Evolutionary conservation across 208 protist genomes (phyloP), one percentile per base, ranked within the genome.

Genomic region (Naegleria gruberi): DNA sequence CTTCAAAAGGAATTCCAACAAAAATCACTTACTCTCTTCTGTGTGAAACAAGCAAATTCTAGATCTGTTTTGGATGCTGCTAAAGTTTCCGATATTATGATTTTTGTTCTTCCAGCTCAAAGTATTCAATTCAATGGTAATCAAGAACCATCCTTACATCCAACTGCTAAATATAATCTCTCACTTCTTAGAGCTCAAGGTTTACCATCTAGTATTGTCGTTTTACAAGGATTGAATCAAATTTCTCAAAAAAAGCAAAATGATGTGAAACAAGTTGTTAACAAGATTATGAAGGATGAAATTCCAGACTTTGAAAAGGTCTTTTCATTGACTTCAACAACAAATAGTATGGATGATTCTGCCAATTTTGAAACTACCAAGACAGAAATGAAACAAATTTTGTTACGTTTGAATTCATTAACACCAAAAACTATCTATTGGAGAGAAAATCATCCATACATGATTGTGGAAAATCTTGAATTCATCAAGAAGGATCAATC

Each of bases 21-120:
- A 43, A 88, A 88, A 57, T 8, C 15, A 85, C 23, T 88, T 26
- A 88, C 17, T 34, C n/a, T 88, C 46, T 65, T 88, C 5, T 23
- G 43, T 34, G 84, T 65, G 7, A 65, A 65, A 10, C 45, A 51
- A 88, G 65, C 8, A 26, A 41, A 47, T 4, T 7, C 30, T 5
- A 47, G 45, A 30, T 51, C 84, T 45, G 84, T 90, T 40, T 73
- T 90, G 15, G 83, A 86, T 51, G 57, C 40, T 7, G 55, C 57
- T 23, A 90, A 90, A 82, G 40, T 90, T 26, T 34, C 89, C 17
- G 89, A 90, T 83, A 30, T 90, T 45, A 30, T 90, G 26, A 41
- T 90, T 4, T 46, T 87, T 65, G 65, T 90, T 7, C 40, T 90
- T 15, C 7, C 37, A 40, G 37, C 57, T 51, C 47, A 87, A 47